These are phyloP conservation scores for Flaveria brownii DNA, from an alignment of 129 eudicot genomes.

Conservation along the genomic window DNA sequence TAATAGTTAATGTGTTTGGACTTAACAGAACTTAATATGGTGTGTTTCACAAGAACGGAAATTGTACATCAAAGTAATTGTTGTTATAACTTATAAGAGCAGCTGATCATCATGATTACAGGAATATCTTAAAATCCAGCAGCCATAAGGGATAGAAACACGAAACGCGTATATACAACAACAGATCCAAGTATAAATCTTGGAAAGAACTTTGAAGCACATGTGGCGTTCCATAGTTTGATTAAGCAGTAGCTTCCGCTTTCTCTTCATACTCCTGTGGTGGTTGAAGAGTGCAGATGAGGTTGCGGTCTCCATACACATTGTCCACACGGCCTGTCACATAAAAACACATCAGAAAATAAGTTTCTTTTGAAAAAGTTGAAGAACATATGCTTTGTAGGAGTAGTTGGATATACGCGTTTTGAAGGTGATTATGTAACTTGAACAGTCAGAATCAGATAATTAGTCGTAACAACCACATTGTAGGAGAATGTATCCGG, in stretches of 20 bases:
- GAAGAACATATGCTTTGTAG: neutral
- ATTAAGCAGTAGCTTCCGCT: constrained; percentile 77
- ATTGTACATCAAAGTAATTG: constrained; percentile 37
- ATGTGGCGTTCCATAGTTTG: constrained; percentile 20
- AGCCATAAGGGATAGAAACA: constrained; percentile 35
- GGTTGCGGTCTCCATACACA: constrained; percentile 95
- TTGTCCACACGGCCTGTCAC: constrained; percentile 89
- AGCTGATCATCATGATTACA: constrained; percentile 45
- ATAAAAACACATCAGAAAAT: neutral
- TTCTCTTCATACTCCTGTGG: constrained; percentile 73
- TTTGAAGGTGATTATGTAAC: neutral
- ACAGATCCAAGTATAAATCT: constrained; percentile 24
- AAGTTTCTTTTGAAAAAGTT: neutral
- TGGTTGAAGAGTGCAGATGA: constrained; percentile 86
- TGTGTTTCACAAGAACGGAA: constrained; percentile 26
- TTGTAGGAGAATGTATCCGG: neutral
- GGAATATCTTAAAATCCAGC: constrained; percentile 40
- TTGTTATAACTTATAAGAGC: constrained; percentile 27
- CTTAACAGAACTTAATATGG: constrained; percentile 3
- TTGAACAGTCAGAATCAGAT: neutral
- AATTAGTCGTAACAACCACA: neutral
- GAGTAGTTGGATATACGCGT: neutral
- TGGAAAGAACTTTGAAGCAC: constrained; percentile 29
- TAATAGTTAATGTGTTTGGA: neutral
- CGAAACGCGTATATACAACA: constrained; percentile 45